A percentile compares a stretch with the other conserved stretches of the same genome.
Conservation (phyloP, 2,329 filamentous ascomycete genomes). For the Exophiala alcalophila region DNA sequence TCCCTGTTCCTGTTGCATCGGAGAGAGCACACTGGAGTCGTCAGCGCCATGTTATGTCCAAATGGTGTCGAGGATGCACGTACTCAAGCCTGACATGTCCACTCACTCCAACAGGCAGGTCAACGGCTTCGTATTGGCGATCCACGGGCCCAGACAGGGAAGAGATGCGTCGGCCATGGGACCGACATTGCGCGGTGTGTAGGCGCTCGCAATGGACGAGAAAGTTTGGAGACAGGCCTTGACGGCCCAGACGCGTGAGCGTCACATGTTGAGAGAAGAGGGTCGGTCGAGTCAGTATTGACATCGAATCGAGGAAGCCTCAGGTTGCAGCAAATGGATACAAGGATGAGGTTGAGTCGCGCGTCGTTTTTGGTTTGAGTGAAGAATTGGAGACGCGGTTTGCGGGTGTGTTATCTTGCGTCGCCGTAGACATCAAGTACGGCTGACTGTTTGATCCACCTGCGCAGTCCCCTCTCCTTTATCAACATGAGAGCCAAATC, state of each 20-base stretch:
- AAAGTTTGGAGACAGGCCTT: neutral
- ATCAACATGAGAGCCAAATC: no score
- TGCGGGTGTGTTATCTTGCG: no score
- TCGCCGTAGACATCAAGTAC: no score
- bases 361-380: no score
- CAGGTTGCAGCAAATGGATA: no score
- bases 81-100: conserved; percentile 20
- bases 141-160: conserved; percentile 1
- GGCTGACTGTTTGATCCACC: no score
- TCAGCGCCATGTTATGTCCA: neutral
- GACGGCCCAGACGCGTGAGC: conserved; percentile 3
- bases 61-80: neutral
- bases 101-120: conserved; percentile 16
- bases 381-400: no score
- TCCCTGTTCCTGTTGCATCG: neutral
- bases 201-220: neutral
- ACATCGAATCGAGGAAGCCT: no score
- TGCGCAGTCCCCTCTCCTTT: no score
- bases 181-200: neutral
- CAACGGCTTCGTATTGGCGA: conserved; percentile 10
- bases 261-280: conserved; percentile 14
- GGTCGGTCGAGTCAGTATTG: no score
- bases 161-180: neutral
- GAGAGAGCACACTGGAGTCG: conserved; percentile 3
- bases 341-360: no score